Conservation (phyloP, 257 asterid genomes). For the Nicotiana tabacum region DNA sequence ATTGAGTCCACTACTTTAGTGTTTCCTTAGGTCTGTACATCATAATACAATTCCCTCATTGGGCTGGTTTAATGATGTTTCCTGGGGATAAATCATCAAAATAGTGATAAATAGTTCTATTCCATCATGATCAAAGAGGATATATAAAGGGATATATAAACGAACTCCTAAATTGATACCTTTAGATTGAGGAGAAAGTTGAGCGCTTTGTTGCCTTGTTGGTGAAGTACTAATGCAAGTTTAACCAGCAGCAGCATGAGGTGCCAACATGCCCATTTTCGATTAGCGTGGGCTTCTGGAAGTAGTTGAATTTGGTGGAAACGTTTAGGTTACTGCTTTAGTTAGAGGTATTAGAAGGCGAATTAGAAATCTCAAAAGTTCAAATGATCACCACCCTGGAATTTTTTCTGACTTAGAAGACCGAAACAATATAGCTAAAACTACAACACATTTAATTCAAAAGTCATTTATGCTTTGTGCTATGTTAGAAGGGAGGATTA, state of each 20-base stretch:
- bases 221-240: background rate
- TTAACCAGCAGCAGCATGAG: background rate
- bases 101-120: background rate
- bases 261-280: background rate
- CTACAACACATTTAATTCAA: background rate
- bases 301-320: background rate
- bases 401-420: background rate
- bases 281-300: background rate
- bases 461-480: background rate
- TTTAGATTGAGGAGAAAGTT: background rate
- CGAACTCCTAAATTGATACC: background rate
- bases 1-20: background rate
- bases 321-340: background rate
- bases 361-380: conserved; percentile 9
- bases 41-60: background rate
- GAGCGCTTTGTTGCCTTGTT: background rate
- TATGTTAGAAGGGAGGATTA: background rate
- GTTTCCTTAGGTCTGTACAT: background rate
- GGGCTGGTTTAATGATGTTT: background rate
- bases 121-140: background rate
- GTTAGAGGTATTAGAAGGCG: background rate
- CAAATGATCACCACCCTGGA: conserved; percentile 7
- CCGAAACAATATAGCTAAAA: background rate
- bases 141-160: background rate
- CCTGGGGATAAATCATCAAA: background rate